Conservation (phyloP, 2,329 filamentous ascomycete species). For the Clonostachys sp. region DNA sequence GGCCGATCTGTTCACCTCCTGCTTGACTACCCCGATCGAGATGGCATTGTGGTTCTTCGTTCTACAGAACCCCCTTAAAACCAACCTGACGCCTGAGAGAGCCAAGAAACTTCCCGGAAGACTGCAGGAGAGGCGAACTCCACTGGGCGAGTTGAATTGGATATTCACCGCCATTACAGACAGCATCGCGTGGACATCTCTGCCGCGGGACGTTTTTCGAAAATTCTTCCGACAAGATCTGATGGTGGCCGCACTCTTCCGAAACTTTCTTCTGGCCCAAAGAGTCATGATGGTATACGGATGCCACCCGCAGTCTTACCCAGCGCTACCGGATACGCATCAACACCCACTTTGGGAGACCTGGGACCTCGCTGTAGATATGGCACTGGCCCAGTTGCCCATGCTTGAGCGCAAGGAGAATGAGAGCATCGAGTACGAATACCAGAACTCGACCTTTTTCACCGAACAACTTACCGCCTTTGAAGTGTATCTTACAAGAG, state of each 20-base stretch:
- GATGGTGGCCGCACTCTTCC: constrained; percentile 97
- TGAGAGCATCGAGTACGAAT: constrained; percentile 77
- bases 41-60: constrained; percentile 97
- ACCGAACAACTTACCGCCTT: constrained; percentile 96
- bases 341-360: constrained; percentile 94
- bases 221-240: constrained; percentile 96
- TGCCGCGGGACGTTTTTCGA: constrained; percentile 86
- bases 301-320: constrained; percentile 89
- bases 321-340: constrained; percentile 88
- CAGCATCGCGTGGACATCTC: constrained; percentile 95
- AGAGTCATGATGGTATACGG: constrained; percentile 95
- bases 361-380: constrained; percentile 95
- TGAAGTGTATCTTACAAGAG: constrained; percentile 85
- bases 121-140: constrained; percentile 87
- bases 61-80: constrained; percentile 76
- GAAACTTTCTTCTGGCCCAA: constrained; percentile 92
- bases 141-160: constrained; percentile 95
- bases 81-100: constrained; percentile 69
- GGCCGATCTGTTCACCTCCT: constrained; percentile 93
- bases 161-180: constrained; percentile 99
- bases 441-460: constrained; percentile 93
- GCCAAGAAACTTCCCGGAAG: constrained; percentile 87
- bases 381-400: constrained; percentile 86
- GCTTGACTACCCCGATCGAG: constrained; percentile 93
- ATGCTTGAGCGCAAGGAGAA: constrained; percentile 75